These are phyloP conservation scores for Aspergillus pseudonomiae DNA, from an alignment of 2,329 filamentous ascomycete species.

Conservation along the genomic window DNA sequence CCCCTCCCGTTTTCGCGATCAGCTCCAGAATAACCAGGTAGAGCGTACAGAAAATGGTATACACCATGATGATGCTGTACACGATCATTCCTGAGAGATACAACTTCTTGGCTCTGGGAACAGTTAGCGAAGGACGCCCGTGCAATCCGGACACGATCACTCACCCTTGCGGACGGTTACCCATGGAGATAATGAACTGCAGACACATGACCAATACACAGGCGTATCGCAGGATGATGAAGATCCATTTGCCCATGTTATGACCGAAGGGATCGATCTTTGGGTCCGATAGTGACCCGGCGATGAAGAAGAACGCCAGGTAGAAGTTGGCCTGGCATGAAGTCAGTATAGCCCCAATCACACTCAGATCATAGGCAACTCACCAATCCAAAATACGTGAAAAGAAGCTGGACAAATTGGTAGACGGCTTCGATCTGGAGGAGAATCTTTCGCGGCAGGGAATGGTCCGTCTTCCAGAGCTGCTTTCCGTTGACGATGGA, in stretches of 20 bases:
- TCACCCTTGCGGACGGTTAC: slow-evolving; percentile 88
- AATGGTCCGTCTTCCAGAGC: slow-evolving; percentile 92
- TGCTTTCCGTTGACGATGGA: slow-evolving; percentile 93
- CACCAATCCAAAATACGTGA: slow-evolving; percentile 92
- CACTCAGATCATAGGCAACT: slow-evolving; percentile 17
- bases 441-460: slow-evolving; percentile 81
- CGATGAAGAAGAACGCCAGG: slow-evolving; percentile 97
- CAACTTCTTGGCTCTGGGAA: slow-evolving; percentile 71
- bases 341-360: neutral
- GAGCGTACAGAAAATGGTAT: slow-evolving; percentile 85
- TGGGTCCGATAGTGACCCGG: slow-evolving; percentile 80
- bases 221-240: slow-evolving; percentile 80
- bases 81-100: slow-evolving; percentile 86
- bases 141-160: slow-evolving; percentile 16
- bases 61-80: slow-evolving; percentile 93
- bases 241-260: slow-evolving; percentile 80
- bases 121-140: slow-evolving; percentile 12
- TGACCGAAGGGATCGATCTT: slow-evolving; percentile 89
- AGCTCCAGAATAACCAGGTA: slow-evolving; percentile 90
- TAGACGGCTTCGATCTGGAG: slow-evolving; percentile 95
- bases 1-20: slow-evolving; percentile 49
- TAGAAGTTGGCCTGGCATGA: slow-evolving; percentile 81
- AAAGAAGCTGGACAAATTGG: slow-evolving; percentile 87
- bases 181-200: slow-evolving; percentile 95
- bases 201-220: slow-evolving; percentile 86